Base-by-base conservation (phyloP, 139 green algal species). In the Closterium sp. region DNA sequence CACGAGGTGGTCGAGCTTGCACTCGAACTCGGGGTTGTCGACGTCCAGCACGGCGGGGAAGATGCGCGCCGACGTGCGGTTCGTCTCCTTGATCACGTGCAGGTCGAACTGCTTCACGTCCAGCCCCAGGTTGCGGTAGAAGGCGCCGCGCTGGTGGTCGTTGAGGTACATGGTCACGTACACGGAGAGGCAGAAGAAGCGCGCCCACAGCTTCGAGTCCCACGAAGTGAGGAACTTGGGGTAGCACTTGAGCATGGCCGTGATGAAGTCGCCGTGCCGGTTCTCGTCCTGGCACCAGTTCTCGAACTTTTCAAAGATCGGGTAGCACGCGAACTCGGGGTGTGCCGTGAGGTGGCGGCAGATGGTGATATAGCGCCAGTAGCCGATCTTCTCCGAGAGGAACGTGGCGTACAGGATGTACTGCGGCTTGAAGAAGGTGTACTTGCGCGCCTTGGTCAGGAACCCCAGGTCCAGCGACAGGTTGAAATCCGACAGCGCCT, bases 81-180 rank as follows among this genome's bases (percentile, higher is more conserved):
- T 99, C 45, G 98, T 99, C 97, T 99, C 86, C 88, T 87, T 29
- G 31, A 87, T 91, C 21, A 92, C 32, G 73, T 87, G 89, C 97
- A 97, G 97, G 96, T 99, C 98, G 96, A 99, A 99, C 95, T 98
- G 91, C 13, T 95, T 99, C 86, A 97, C 99, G 95, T 99, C 96
- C 85, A 99, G 94, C 94, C 98, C 98, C 32, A 99, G 90, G 9
- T 96, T 96, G 92, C 97, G 95, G 95, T 99, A 99, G 96, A 99
- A 99, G 10, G 95, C 92, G 50, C 92, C 92, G 87, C 98, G 96
- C 94, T 97, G 95, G 96, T 99, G 97, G 96, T 99, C 98, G 96
- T 99, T 99, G 22, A 99, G 96, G 95, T 99, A 99, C 98, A 99
- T 99, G 93, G 98, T 99, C 93, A 99, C 97, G 96, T 99, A 99